A percentile compares a stretch with the other conserved stretches of the same genome.
Conservation (phyloP, 441 rosid genomes). For the Capsella rubella region DNA sequence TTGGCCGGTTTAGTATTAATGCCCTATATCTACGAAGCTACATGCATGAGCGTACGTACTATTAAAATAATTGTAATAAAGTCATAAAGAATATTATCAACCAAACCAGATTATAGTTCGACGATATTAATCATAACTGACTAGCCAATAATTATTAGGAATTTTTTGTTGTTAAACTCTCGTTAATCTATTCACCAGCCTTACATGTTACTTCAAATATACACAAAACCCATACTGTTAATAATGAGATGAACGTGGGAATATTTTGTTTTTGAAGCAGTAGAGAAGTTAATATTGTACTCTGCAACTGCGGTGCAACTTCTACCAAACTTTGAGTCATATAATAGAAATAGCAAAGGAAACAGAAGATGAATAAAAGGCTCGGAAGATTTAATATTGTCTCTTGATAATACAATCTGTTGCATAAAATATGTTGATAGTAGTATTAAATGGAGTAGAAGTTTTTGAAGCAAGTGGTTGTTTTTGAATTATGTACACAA, state of each 20-base stretch:
- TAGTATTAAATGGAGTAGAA: neutral
- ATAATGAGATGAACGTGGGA: conserved; percentile 31
- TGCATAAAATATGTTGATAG: neutral
- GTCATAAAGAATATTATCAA: neutral
- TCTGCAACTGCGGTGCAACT: conserved; percentile 20
- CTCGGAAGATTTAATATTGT: neutral
- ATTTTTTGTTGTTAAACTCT: neutral
- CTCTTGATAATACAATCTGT: neutral
- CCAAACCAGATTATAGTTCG: neutral
- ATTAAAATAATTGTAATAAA: neutral
- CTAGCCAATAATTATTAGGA: neutral
- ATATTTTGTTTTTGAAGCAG: neutral
- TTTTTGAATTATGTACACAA: conserved; percentile 7
- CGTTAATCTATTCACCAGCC: neutral
- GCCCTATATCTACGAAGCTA: neutral
- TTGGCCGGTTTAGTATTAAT: conserved; percentile 11
- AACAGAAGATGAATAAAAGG: neutral
- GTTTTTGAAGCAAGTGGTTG: conserved; percentile 3
- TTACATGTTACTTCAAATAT: conserved; percentile 13
- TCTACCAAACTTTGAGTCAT: conserved; percentile 33
- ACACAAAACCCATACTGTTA: conserved; percentile 30
- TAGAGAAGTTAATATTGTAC: conserved; percentile 28
- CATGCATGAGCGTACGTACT: neutral
- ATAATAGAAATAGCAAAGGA: neutral
- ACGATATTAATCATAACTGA: neutral